A percentile compares a stretch with the other conserved stretches of the same genome.
Conservation (phyloP, 1,139 yeast species). For the Citeromyces siamensis region DNA sequence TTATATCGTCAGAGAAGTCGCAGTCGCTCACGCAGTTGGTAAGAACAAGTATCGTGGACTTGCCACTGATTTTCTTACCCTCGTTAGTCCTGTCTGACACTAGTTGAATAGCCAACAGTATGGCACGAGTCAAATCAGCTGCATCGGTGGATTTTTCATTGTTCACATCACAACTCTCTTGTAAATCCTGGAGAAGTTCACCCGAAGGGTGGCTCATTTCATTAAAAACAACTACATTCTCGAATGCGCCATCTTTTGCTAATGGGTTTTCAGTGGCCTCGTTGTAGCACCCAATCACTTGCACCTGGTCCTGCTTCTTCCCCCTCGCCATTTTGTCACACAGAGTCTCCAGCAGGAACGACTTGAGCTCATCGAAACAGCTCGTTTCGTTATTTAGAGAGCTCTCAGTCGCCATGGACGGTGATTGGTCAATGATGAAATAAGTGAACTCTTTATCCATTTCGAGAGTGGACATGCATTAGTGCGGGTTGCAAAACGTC, state of each 20-base stretch:
- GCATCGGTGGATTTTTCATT: slow-evolving; percentile 7
- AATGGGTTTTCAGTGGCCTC: slow-evolving; percentile 9
- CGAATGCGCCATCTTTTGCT: neutral
- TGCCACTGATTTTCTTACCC: slow-evolving; percentile 6
- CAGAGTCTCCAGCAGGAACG: slow-evolving; percentile 29
- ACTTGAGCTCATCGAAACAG: slow-evolving; percentile 24
- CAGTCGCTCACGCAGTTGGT: slow-evolving; percentile 9
- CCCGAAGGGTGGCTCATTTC: neutral
- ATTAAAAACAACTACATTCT: neutral
- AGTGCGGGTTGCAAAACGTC: too few species aligned
- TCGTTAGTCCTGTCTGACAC: slow-evolving; percentile 8
- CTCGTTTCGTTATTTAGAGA: neutral
- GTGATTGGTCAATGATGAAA: slow-evolving; percentile 40
- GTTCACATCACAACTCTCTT: slow-evolving; percentile 3
- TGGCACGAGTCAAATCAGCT: slow-evolving; percentile 14
- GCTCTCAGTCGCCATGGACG: slow-evolving; percentile 25
- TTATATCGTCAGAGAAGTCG: slow-evolving; percentile 8
- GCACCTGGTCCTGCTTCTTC: slow-evolving; percentile 44
- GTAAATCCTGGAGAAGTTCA: neutral
- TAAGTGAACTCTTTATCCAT: slow-evolving; percentile 14
- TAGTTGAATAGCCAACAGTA: slow-evolving; percentile 13
- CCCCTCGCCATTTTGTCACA: slow-evolving; percentile 30
- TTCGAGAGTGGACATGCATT: slow-evolving; percentile 24
- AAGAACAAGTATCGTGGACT: slow-evolving; percentile 11
- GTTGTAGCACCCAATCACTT: slow-evolving; percentile 26